Conservation (phyloP, 176 grass and related monocot species). For the Bromus sterilis region DNA sequence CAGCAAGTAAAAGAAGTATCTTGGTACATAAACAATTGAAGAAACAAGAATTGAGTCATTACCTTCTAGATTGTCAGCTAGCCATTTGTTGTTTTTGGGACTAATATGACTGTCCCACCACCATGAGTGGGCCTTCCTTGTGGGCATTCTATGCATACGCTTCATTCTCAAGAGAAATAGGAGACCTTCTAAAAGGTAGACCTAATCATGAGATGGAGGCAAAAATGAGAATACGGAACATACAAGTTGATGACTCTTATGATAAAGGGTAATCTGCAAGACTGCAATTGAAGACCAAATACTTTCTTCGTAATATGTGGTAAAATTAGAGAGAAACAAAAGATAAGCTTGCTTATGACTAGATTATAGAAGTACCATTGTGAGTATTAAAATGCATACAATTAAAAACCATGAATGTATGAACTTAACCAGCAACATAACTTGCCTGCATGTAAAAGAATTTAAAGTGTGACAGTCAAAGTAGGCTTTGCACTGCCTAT, state of each 20-base stretch:
- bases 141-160: conserved; percentile 67
- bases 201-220: conserved; percentile 17
- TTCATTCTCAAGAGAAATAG: conserved; percentile 40
- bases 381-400: conserved; percentile 9
- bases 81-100: conserved; percentile 87
- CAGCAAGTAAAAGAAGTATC: neutral
- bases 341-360: neutral
- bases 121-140: conserved; percentile 85
- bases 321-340: neutral
- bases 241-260: neutral
- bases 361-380: neutral
- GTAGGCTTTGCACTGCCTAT: neutral
- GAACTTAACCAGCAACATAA: neutral
- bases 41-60: neutral
- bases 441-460: neutral
- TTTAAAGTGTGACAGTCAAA: neutral
- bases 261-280: neutral
- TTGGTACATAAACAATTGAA: neutral
- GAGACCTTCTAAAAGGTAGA: neutral
- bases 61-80: conserved; percentile 90
- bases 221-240: conserved; percentile 10
- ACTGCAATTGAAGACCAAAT: neutral
- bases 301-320: neutral
- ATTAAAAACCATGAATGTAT: neutral
- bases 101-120: conserved; percentile 96